Conservation (phyloP, 345 rosid species). For the Bruguiera sexangula region DNA sequence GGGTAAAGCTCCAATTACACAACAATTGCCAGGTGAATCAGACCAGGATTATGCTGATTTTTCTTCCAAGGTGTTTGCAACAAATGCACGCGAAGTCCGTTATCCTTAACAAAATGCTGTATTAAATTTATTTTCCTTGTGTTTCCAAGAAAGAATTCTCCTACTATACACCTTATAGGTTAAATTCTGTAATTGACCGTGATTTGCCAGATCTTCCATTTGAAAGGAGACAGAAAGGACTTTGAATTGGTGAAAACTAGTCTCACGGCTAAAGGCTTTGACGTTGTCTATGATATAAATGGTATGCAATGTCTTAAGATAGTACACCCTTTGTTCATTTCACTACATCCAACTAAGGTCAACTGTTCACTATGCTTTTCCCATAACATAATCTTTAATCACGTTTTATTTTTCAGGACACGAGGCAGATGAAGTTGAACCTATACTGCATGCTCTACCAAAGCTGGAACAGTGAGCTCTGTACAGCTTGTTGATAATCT, state of each 20-base stretch:
- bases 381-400: background rate
- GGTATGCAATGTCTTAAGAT: conserved; percentile 38
- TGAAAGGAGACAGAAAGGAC: conserved; percentile 96
- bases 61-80: conserved; percentile 65
- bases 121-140: background rate
- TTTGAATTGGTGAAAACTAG: conserved; percentile 93
- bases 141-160: background rate
- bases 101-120: background rate
- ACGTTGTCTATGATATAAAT: conserved; percentile 90
- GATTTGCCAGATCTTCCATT: conserved; percentile 65
- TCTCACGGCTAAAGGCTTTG: conserved; percentile 86
- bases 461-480: conserved; percentile 77
- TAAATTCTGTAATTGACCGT: conserved; percentile 8
- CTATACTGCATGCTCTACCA: conserved; percentile 86
- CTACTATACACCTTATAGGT: background rate
- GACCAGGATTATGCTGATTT: conserved; percentile 79
- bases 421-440: conserved; percentile 86
- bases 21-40: conserved; percentile 86
- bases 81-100: background rate
- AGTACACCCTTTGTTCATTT: background rate
- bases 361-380: background rate
- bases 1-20: conserved; percentile 86
- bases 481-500: conserved; percentile 1
- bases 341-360: background rate
- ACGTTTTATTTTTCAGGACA: conserved; percentile 50